Conservation (phyloP, 352 stramenopile species). For the Elongisporangium prolatum region DNA sequence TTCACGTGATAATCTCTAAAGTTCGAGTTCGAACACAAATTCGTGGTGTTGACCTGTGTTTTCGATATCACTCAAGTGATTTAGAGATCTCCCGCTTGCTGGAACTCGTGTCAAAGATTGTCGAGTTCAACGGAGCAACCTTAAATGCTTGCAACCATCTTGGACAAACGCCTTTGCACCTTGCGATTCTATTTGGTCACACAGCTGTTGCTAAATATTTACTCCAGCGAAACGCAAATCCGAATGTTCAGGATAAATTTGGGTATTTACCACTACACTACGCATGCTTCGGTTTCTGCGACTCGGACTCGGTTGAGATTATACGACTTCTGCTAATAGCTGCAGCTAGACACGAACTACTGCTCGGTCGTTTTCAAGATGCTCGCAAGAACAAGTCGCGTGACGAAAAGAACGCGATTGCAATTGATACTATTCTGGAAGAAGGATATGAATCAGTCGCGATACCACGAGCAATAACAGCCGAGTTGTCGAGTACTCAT, state of each 20-base stretch:
- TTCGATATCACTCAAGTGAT: conserved; percentile 45
- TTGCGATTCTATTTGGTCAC: conserved; percentile 65
- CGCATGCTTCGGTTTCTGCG: conserved; percentile 56
- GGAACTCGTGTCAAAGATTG: conserved; percentile 11
- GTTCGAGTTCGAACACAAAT: conserved; percentile 38
- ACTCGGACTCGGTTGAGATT: conserved; percentile 23
- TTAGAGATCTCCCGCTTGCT: conserved; percentile 13
- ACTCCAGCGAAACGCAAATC: conserved; percentile 42
- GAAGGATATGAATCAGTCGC: conserved; percentile 29
- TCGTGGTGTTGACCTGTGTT: conserved; percentile 51
- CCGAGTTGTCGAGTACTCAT: conserved; percentile 22
- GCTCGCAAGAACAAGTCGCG: conserved; percentile 50
- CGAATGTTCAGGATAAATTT: conserved; percentile 46
- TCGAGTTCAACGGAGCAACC: conserved; percentile 29
- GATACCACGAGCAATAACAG: conserved; percentile 25
- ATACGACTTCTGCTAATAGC: conserved; percentile 26
- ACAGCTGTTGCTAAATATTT: conserved; percentile 29
- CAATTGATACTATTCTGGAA: conserved; percentile 55
- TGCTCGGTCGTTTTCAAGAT: conserved; percentile 32
- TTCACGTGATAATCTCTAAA: conserved; percentile 60
- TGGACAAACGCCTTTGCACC: conserved; percentile 61
- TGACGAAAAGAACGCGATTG: conserved; percentile 40
- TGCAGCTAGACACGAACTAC: conserved; percentile 17
- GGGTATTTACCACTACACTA: conserved; percentile 69
- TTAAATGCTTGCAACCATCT: conserved; percentile 57